Conservation (phyloP, 2,329 filamentous ascomycete genomes). For the Arthrobotrys iridis region DNA sequence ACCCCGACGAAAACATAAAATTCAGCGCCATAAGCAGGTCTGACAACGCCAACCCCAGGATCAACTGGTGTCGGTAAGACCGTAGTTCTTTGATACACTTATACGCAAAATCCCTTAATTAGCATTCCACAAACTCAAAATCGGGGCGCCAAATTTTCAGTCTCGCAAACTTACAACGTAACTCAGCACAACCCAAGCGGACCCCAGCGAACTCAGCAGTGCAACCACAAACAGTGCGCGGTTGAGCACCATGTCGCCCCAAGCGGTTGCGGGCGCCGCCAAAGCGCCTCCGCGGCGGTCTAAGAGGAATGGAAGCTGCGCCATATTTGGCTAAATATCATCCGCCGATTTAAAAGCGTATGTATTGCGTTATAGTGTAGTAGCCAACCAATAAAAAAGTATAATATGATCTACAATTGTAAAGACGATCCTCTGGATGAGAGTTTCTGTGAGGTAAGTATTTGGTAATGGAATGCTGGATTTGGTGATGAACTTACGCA, state of each 20-base stretch:
- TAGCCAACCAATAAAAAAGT: neutral
- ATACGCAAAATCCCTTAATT: neutral
- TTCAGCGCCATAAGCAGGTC: conserved; percentile 63
- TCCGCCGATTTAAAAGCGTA: neutral
- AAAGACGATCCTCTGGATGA: neutral
- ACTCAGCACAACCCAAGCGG: conserved; percentile 62
- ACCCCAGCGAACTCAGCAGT: conserved; percentile 60
- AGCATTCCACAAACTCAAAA: neutral
- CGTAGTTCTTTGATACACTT: conserved; percentile 62
- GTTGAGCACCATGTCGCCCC: conserved; percentile 57
- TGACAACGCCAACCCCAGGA: conserved; percentile 63
- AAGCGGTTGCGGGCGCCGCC: conserved; percentile 47
- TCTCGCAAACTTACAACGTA: conserved; percentile 59
- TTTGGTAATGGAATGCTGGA: conserved; percentile 20
- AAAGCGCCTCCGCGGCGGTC: conserved; percentile 47
- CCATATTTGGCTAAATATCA: conserved; percentile 7
- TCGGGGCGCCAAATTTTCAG: too few species aligned
- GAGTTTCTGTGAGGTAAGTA: conserved; percentile 17
- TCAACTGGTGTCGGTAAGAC: conserved; percentile 63
- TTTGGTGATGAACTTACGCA: conserved; percentile 26
- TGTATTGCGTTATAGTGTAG: neutral
- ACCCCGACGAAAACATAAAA: conserved; percentile 61
- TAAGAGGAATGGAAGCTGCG: conserved; percentile 26
- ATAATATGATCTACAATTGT: conserved; percentile 1
- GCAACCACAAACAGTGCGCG: conserved; percentile 60